phyloP scores from a whole-genome alignment of 2,329 filamentous ascomycete species.

The Parascedosporium putredinis region DNA sequence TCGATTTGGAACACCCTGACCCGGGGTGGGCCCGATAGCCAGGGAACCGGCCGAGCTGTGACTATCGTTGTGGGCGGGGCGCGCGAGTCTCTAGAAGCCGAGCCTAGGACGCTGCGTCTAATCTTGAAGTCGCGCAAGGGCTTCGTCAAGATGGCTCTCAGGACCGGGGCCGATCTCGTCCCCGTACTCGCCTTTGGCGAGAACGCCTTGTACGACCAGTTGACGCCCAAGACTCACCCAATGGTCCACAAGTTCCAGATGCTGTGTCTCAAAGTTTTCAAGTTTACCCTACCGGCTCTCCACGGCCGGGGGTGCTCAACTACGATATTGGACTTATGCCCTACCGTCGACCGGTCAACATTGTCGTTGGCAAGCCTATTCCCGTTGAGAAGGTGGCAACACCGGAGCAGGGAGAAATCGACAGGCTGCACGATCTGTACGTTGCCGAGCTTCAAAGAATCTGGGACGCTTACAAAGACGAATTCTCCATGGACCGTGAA shows the following conservation, averaged over 20 bases:
- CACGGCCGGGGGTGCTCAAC: slow-evolving; percentile 88
- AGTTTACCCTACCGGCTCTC: slow-evolving; percentile 85
- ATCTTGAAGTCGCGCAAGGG: slow-evolving; percentile 79
- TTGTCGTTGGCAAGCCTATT: slow-evolving; percentile 81
- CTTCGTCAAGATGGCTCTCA: slow-evolving; percentile 86
- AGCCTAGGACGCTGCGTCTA: slow-evolving; percentile 65
- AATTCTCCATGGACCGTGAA: slow-evolving; percentile 52
- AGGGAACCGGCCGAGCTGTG: slow-evolving; percentile 89
- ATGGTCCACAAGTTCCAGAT: slow-evolving; percentile 73
- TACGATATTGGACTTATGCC: slow-evolving; percentile 97
- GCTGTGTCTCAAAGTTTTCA: slow-evolving; percentile 72
- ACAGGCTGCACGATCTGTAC: slow-evolving; percentile 71
- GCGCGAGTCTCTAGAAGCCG: slow-evolving; percentile 80
- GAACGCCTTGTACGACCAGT: slow-evolving; percentile 90
- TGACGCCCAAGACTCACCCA: slow-evolving; percentile 67
- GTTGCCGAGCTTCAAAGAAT: slow-evolving; percentile 61
- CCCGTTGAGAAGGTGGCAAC: slow-evolving; percentile 51
- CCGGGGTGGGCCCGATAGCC: slow-evolving; percentile 63
- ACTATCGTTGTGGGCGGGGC: slow-evolving; percentile 94
- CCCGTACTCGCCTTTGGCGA: slow-evolving; percentile 90
- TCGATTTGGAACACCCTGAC: slow-evolving; percentile 82
- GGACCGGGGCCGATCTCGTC: slow-evolving; percentile 86
- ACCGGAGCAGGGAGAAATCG: slow-evolving; percentile 65
- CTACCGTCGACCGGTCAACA: slow-evolving; percentile 75
- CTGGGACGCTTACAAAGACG: slow-evolving; percentile 71